Evolutionary conservation across 768 basidiomycete species (phyloP), one percentile per base, ranked within the genome.

Genomic region (Botryobasidium botryosum): DNA sequence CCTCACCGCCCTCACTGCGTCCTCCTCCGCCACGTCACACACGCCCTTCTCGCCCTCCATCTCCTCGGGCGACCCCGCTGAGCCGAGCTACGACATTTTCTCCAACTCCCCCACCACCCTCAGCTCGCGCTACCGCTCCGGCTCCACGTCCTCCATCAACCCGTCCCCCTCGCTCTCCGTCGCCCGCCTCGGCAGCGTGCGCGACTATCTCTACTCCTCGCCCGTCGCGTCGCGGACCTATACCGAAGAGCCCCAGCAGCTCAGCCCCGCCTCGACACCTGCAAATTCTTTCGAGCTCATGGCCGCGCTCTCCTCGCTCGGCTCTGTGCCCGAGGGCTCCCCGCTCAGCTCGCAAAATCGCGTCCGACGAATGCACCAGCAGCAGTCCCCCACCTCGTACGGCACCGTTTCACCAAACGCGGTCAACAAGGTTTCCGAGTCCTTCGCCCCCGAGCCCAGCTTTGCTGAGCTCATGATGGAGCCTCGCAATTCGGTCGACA

Each of bases 271-370:
- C n/a, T n/a, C n/a, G n/a, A n/a, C n/a, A n/a, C n/a, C n/a, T n/a
- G 43, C 28, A 25, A 60, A 65, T 66, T 27, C 61, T 65, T 35
- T 63, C 71, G 7, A 26, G 31, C 40, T 18, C 23, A 25, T 70
- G 64, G 52, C 56, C n/a, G 64, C 44, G 66, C 66, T 77, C 18
- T 65, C 75, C 20, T 75, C 76, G 3, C 77, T 75, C 13, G 73
- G 75, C 62, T 69, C 67, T 63, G 76, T 73, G 47, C 79, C 79
- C 50, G 83, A 81, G 60, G 77, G 75, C 40, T 82, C 82, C 17
- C 79, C 82, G 0, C 65, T 81, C 35, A 78, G 78, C 10, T 79
- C 79, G 27, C 75, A 60, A 53, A 80, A 82, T 58, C 64, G 73
- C 35, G 70, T 74, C 49, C 61, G 64, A 46, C 65, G 66, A 40